Conservation (phyloP, 2,329 filamentous ascomycete species). For the Ophiobolus disseminans region DNA sequence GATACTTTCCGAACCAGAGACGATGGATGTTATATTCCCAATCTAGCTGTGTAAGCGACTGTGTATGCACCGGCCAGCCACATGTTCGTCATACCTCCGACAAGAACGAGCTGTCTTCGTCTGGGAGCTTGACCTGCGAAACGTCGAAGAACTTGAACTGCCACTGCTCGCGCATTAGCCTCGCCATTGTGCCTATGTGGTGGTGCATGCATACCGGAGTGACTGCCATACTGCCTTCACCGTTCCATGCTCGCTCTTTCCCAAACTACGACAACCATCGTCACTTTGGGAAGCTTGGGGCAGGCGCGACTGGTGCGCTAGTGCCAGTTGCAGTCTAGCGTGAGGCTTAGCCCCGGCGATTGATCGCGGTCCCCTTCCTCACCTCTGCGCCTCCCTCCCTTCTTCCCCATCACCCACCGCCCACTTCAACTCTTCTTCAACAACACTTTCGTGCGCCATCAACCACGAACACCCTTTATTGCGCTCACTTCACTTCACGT, state of each 20-base stretch:
- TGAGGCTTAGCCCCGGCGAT: background rate
- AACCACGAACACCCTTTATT: constrained; percentile 13
- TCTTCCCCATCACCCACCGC: background rate
- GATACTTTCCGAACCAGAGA: constrained; percentile 85
- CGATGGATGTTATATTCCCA: constrained; percentile 79
- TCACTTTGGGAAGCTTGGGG: constrained; percentile 25
- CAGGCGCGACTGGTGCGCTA: constrained; percentile 19
- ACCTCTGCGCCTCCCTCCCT: background rate
- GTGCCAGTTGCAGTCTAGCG: background rate
- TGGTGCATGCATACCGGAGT: constrained; percentile 44
- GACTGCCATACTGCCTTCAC: constrained; percentile 49
- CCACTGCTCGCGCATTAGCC: constrained; percentile 68
- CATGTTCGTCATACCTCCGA: constrained; percentile 75
- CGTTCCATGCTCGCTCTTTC: constrained; percentile 31
- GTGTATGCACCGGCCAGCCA: constrained; percentile 8
- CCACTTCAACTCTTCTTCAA: constrained; percentile 6
- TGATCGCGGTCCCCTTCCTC: constrained; percentile 2
- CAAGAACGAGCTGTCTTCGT: constrained; percentile 78
- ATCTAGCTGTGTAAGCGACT: constrained; percentile 49
- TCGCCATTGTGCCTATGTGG: constrained; percentile 10
- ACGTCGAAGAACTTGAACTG: constrained; percentile 99
- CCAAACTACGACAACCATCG: constrained; percentile 29
- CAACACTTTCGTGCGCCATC: constrained; percentile 5
- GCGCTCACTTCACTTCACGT: constrained; percentile 19
- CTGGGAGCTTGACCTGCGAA: constrained; percentile 77